Percentiles rank a stretch among this genome's conserved stretches.
Conservation (phyloP, 306 rosid species). For the Rosa chinensis region DNA sequence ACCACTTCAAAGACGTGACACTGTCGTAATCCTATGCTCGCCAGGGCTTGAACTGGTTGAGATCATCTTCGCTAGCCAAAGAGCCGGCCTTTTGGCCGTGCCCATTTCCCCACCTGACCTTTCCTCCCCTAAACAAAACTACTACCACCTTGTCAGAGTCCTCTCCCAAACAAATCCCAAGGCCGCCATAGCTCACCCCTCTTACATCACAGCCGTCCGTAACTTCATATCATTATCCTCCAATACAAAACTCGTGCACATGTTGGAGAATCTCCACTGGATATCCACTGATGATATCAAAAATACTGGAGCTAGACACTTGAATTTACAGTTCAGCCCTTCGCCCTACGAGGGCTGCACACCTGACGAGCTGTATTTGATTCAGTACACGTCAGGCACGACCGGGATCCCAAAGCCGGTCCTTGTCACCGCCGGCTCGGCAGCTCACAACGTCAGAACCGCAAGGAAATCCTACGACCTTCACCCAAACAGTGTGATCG, state of each 20-base stretch:
- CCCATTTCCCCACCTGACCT: constrained; percentile 72
- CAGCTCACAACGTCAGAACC: constrained; percentile 68
- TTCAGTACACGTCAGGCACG: constrained; percentile 85
- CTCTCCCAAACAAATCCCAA: constrained; percentile 75
- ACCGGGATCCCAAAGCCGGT: constrained; percentile 78
- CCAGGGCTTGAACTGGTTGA: constrained; percentile 68
- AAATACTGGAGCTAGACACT: constrained; percentile 15
- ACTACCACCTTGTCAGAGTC: constrained; percentile 52
- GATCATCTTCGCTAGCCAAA: constrained; percentile 66
- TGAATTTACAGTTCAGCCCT: not conserved
- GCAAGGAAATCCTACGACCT: constrained; percentile 78
- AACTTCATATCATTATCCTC: constrained; percentile 37
- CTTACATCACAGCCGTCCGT: constrained; percentile 42
- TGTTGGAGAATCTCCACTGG: constrained; percentile 49
- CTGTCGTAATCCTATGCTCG: constrained; percentile 55
- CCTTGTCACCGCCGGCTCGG: constrained; percentile 68
- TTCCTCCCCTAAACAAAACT: constrained; percentile 39
- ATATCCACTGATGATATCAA: constrained; percentile 44
- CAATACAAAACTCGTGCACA: constrained; percentile 30
- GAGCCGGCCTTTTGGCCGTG: constrained; percentile 65
- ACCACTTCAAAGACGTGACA: constrained; percentile 47
- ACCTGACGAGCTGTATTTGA: constrained; percentile 51
- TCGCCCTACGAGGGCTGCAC: constrained; percentile 46
- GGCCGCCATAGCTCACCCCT: constrained; percentile 65
- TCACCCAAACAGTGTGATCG: constrained; percentile 60